phyloP scores from a whole-genome alignment of 768 basidiomycete species.

The Leccinum variicolor region DNA sequence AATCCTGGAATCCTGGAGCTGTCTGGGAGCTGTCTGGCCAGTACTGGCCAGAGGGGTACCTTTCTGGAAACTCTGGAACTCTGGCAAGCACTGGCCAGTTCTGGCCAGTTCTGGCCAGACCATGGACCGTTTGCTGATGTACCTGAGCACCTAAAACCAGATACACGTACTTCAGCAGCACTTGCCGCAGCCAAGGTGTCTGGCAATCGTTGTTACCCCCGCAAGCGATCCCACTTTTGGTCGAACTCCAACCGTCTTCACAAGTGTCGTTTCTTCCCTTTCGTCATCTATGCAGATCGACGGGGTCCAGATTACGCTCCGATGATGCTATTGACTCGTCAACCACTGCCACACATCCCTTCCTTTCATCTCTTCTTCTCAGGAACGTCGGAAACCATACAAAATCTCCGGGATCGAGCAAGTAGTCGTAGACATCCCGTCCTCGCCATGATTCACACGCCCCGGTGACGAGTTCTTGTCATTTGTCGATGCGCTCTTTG shows the following conservation, averaged over 20 bases:
- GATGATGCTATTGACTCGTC: slow-evolving; percentile 64
- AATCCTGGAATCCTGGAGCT: too few relatives aligned
- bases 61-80: too few relatives aligned
- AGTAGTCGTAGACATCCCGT: slow-evolving; percentile 9
- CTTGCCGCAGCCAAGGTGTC: slow-evolving; percentile 26
- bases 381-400: slow-evolving; percentile 41
- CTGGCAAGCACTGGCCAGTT: too few relatives aligned
- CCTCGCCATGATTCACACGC: not conserved
- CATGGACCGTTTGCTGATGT: too few relatives aligned
- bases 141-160: slow-evolving; percentile 2
- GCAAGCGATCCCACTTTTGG: slow-evolving; percentile 69
- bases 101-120: too few relatives aligned
- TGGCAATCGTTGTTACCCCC: slow-evolving; percentile 53
- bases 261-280: slow-evolving; percentile 23
- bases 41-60: too few relatives aligned
- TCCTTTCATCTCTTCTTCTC: slow-evolving; percentile 60
- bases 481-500: slow-evolving; percentile 88
- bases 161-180: not conserved
- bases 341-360: slow-evolving; percentile 57
- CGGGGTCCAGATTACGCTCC: slow-evolving; percentile 46
- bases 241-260: slow-evolving; percentile 33
- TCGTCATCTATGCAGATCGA: slow-evolving; percentile 40
- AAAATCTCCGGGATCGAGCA: slow-evolving; percentile 32
- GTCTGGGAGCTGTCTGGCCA: too few relatives aligned
- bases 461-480: slow-evolving; percentile 54